These are phyloP conservation scores for Capronia epimyces DNA, from an alignment of 2,329 filamentous ascomycete genomes.

Conservation along the genomic window DNA sequence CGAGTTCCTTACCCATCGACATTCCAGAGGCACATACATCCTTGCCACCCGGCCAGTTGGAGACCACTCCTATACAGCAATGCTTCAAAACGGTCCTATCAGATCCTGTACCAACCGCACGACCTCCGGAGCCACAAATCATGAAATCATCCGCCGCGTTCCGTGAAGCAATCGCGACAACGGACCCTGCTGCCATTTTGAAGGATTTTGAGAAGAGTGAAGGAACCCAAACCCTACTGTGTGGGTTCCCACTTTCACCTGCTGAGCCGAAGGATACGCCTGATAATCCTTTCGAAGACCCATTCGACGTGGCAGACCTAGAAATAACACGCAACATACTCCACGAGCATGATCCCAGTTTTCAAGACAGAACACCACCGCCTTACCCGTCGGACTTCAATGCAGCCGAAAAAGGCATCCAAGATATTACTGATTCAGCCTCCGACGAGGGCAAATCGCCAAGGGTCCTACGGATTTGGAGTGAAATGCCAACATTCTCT, in stretches of 20 bases:
- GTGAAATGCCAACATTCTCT: background rate
- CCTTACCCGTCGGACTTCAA: too few species aligned
- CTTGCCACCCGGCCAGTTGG: constrained; percentile 18
- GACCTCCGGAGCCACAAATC: constrained; percentile 13
- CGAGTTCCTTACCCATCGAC: constrained; percentile 21
- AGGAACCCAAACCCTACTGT: background rate
- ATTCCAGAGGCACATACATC: constrained; percentile 20
- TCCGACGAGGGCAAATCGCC: background rate
- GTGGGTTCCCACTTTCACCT: constrained; percentile 2
- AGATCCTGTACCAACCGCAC: constrained; percentile 19
- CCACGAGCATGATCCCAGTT: constrained; percentile 8
- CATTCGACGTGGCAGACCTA: background rate
- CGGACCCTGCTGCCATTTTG: constrained; percentile 4
- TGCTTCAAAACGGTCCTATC: constrained; percentile 6
- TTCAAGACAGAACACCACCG: background rate
- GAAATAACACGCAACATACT: constrained; percentile 4
- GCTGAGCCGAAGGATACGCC: background rate
- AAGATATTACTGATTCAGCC: too few species aligned
- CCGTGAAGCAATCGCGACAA: constrained; percentile 11
- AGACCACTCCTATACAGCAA: constrained; percentile 14
- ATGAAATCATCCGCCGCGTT: constrained; percentile 15
- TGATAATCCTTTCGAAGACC: constrained; percentile 16
- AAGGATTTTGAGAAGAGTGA: background rate
- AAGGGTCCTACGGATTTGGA: background rate
- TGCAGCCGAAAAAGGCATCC: too few species aligned